Percentiles rank a stretch among this genome's conserved stretches.
Conservation (phyloP, 106 monocot genomes). For the Dioscorea alata region DNA sequence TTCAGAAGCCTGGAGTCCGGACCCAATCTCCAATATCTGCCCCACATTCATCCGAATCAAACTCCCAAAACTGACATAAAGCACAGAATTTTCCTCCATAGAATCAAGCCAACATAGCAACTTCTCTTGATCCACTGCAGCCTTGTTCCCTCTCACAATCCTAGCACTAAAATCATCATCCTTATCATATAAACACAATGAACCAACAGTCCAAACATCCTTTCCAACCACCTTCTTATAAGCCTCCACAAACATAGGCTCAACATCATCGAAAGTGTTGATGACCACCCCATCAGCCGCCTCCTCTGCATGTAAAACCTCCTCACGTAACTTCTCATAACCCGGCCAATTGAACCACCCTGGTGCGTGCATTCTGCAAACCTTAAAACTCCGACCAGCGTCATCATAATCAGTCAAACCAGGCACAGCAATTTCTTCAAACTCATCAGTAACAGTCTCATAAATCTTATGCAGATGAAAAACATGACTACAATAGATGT, state of each 20-base stretch:
- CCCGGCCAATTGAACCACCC: constrained; percentile 1
- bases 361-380: constrained; percentile 18
- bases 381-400: constrained; percentile 5
- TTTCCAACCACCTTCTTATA: constrained; percentile 30
- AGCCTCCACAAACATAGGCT: constrained; percentile 20
- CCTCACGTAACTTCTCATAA: background rate
- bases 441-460: constrained; percentile 8
- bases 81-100: constrained; percentile 22
- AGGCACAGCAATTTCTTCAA: constrained; percentile 25
- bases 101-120: constrained; percentile 37
- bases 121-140: constrained; percentile 14
- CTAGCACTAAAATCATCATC: constrained; percentile 12
- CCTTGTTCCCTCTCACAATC: constrained; percentile 28
- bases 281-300: constrained; percentile 39
- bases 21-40: constrained; percentile 54
- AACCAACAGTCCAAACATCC: constrained; percentile 52
- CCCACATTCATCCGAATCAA: background rate
- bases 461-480: constrained; percentile 7
- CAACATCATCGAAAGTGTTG: constrained; percentile 59
- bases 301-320: constrained; percentile 8
- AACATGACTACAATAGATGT: constrained; percentile 13
- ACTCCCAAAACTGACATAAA: constrained; percentile 57
- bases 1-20: constrained; percentile 34
- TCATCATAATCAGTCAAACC: constrained; percentile 19
- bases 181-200: constrained; percentile 27